Base-by-base conservation (phyloP, 2,329 filamentous ascomycete species). In the Claviceps citrina region DNA sequence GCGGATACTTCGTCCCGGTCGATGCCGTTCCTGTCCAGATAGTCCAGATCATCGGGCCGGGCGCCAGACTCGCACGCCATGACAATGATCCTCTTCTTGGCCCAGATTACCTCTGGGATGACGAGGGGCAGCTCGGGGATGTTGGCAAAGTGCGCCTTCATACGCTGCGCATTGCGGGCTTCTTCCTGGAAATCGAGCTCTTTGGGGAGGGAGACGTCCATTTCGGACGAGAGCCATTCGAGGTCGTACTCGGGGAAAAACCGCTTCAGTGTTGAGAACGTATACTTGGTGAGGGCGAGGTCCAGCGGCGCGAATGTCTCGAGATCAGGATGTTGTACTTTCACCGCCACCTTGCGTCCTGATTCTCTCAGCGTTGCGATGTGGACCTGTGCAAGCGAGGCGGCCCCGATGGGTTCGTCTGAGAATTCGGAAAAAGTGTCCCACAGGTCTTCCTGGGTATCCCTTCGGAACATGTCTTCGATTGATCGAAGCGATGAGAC, bases 161-260 rank as follows among this genome's bases (percentile, higher is more conserved):
- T 84, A 36, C 82, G 73, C 34, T 68, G 73, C 8, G 93, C 87
- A 58, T 98, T 98, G 39, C 77, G 63, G 4, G 82, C 91, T 57
- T 98, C 91, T 51, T 77, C 76, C 30, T 75, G 67, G 54, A 98
- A 98, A 56, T 98, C 82, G 39, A 98, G 68, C 60, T 98, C 91
- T 55, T 89, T 79, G 0, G 91, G 91, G 6, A 98, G 64, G 3
- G 86, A 95, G 16, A 77, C 63, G 44, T 95, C 84, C 81, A 98
- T 93, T 61, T 98, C 91, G 7, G 79, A 77, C 1, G 85, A 87
- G 8, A 98, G 67, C 91, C 91, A 98, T 54, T 93, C 87, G 22
- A 98, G 70, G 58, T 98, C 91, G 59, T 98, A 98, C 51, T 96
- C 87, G 2, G 93, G 93, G 55, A 98, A 98, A 67, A 89, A 95